Evolutionary conservation across 2,329 filamentous ascomycete genomes (phyloP), one percentile per base, ranked within the genome.

Genomic region (Chrysosporium keratinophilum): DNA sequence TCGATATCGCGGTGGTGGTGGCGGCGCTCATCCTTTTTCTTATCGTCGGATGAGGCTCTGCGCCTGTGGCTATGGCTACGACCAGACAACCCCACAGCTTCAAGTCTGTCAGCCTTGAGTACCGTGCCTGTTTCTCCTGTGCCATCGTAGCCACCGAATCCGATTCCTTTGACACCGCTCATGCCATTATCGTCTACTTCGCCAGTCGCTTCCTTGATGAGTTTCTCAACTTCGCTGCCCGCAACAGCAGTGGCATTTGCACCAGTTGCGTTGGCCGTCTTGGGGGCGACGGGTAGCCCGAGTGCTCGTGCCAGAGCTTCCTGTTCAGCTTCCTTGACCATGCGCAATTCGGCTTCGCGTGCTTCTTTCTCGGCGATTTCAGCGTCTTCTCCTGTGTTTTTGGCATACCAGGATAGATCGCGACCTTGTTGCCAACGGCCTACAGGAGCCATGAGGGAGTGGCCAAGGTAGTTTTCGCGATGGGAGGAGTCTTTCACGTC

Each of bases 401-500:
- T 82, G 5, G 81, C 76, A 58, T 85, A 85, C 82, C 82, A 83
- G 62, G 71, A 72, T 11, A 85, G 69, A 64, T 85, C 82, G 56
- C 82, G 83, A 6, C 85, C 83, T 65, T 91, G 83, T 64, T 93
- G 87, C 90, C 90, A 96, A 60, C 90, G 85, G 6, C 90, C 90
- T 2, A 95, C 89, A 0, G 90, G 88, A 0, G 90, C 90, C 76
- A 91, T 95, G 55, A 96, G 73, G 56, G 87, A 93, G 73, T 96
- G 90, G 50, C 90, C 90, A 6, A 96, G 84, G 69, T 85, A 85
- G 67, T 84, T 95, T 70, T 98, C 90, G 69, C 93, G 89, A 65
- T 95, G 90, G 19, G 79, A 74, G 48, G 89, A 94, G 60, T 77
- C 82, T 67, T 91, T 85, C 65, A 98, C 91, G 62, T 96, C 89